Evolutionary conservation across 192 early-diverging fungal genomes (phyloP).

Genomic region (Rhizoclosmatium globosum): DNA sequence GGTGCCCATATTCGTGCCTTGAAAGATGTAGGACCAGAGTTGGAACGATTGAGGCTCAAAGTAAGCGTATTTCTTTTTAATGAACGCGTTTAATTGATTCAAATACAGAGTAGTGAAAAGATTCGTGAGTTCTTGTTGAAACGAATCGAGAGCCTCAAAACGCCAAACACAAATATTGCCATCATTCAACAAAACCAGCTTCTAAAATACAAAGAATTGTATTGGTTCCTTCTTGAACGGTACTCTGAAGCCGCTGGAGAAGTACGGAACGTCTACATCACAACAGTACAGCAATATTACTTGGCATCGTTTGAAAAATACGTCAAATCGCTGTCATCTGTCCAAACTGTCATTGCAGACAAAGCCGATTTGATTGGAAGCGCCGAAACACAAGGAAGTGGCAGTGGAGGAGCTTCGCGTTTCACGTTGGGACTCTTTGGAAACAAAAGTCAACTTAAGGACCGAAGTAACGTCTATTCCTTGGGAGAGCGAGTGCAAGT

Average conservation of each 20-base stretch:
- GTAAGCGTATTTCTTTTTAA: constrained; percentile 39
- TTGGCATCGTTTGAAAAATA: constrained; percentile 92
- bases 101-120: constrained; percentile 73
- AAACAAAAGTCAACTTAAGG: constrained; percentile 72
- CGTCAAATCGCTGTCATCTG: constrained; percentile 72
- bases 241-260: constrained; percentile 89
- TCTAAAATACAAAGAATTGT: constrained; percentile 90
- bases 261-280: constrained; percentile 85
- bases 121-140: constrained; percentile 88
- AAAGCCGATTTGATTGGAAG: constrained; percentile 84
- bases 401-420: neutral
- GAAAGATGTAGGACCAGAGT: constrained; percentile 88
- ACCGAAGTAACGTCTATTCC: constrained; percentile 86
- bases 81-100: neutral
- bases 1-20: constrained; percentile 79
- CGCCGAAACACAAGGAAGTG: constrained; percentile 68
- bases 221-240: constrained; percentile 89
- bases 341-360: constrained; percentile 83
- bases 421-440: constrained; percentile 63
- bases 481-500: constrained; percentile 84
- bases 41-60: constrained; percentile 87
- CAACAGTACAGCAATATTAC: constrained; percentile 87
- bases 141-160: constrained; percentile 85
- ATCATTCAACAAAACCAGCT: constrained; percentile 92
- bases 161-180: constrained; percentile 91